A percentile compares a stretch with the other conserved stretches of the same genome.
Conservation (phyloP, 139 green algal species). For the Micromonas pusilla region DNA sequence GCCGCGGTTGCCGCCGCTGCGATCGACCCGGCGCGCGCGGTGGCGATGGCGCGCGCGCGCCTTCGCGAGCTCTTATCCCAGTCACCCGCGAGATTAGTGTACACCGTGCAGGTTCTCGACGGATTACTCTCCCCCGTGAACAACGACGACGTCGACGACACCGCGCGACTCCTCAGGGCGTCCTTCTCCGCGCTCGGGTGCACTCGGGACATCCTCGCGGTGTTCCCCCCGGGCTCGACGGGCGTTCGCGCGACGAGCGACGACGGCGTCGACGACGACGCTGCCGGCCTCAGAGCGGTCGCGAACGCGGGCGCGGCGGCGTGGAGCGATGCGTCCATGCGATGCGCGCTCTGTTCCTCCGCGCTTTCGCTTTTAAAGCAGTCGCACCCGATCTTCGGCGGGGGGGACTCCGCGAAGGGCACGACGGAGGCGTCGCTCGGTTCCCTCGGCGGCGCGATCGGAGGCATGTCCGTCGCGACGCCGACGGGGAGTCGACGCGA, state of each 20-base stretch:
- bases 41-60: too few species aligned
- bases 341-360: not conserved
- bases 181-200: not conserved
- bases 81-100: not conserved
- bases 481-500: too few species aligned
- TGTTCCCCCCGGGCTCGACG: not conserved
- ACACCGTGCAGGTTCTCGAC: not conserved
- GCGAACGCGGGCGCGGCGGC: not conserved
- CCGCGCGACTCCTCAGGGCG: too few species aligned
- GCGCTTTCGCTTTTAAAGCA: too few species aligned
- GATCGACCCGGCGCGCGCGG: not conserved
- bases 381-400: not conserved
- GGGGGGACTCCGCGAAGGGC: too few species aligned
- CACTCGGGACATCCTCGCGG: not conserved
- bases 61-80: not conserved
- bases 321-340: not conserved
- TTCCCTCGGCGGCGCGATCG: not conserved
- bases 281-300: too few species aligned
- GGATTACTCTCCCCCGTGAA: not conserved
- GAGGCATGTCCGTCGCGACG: too few species aligned
- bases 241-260: not conserved
- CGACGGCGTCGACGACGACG: not conserved
- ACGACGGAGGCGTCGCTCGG: not conserved
- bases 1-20: too few species aligned
- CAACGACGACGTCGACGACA: too few species aligned